Base-by-base conservation (phyloP, 179 eudicot genomes). In the Silene vulgaris region DNA sequence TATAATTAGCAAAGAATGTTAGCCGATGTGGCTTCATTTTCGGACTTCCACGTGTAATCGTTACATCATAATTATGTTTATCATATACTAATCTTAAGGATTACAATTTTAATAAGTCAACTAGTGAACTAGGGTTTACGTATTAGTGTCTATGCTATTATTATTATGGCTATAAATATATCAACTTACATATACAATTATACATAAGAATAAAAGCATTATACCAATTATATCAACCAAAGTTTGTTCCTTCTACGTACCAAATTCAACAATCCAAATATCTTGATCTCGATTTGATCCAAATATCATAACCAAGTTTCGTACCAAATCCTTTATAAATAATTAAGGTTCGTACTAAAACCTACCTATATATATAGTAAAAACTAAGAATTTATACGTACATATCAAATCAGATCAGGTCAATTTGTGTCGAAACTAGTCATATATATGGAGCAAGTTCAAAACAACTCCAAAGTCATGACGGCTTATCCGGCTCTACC, bases 361-460 rank as follows among this genome's bases (percentile, higher is more conserved):
- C 29, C 21, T 14, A 23, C 28, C 40, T 35, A 30, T 30, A 30
- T 3, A n/a, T n/a, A 29, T 1, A 1, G 32, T 29, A 29, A 29
- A 29, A 29, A 29, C 3, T 29, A 29, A 29, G 32, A 29, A 29
- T 29, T 1, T 29, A 29, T 29, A 29, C 32, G 2, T 29, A 29
- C 32, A 29, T 29, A 32, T 32, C 37, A 32, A 6, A 32, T 37
- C 45, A 37, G 37, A 32, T 37, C 8, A 37, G 9, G 1, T 37
- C 45, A 37, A 5, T 37, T 37, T 37, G 45, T 37, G 45, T 37
- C 45, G 9, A 37, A 37, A 37, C 45, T 37, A 37, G 9, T 26
- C 2, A 8, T 29, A 65, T 4, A 28, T 30, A n/a, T 80, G 83
- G 83, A 76, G 74, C 65, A 30, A 67, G 69, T 43, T 26, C 76